Conservation (phyloP, 352 stramenopile species). For the Globisporangium okanoganense region DNA sequence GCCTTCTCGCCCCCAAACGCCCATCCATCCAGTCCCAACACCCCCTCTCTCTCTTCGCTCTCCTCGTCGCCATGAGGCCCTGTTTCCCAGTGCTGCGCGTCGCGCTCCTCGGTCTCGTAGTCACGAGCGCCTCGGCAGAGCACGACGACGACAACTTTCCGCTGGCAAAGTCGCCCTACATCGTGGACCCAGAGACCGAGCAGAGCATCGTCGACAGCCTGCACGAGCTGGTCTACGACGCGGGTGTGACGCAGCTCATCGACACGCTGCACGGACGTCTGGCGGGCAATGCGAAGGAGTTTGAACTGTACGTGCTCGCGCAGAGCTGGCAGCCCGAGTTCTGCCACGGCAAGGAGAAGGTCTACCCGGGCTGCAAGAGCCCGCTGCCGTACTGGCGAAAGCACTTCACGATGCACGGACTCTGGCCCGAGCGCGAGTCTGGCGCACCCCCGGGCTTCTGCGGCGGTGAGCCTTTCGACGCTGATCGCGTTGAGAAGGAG, state of each 20-base stretch:
- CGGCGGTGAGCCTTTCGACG: constrained; percentile 68
- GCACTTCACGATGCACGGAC: constrained; percentile 87
- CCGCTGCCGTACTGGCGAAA: constrained; percentile 74
- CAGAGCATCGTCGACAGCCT: constrained; percentile 6
- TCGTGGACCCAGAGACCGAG: constrained; percentile 1
- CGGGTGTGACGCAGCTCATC: constrained; percentile 16
- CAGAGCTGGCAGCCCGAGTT: constrained; percentile 90
- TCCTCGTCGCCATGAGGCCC: neutral
- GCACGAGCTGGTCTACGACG: constrained; percentile 31
- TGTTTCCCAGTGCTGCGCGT: neutral
- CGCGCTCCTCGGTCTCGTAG: neutral
- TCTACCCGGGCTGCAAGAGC: constrained; percentile 64
- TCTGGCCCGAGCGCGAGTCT: constrained; percentile 79
- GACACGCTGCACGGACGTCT: neutral
- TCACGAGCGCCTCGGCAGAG: neutral
- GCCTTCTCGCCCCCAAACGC: neutral
- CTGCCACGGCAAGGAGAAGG: constrained; percentile 48
- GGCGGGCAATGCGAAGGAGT: constrained; percentile 18
- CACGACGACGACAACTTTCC: neutral
- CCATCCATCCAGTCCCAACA: too few relatives aligned
- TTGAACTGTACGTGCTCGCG: constrained; percentile 89
- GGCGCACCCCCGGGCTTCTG: constrained; percentile 78
- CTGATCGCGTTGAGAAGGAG: constrained; percentile 41
- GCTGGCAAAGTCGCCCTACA: constrained; percentile 1
- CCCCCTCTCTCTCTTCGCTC: neutral